phyloP scores from a whole-genome alignment of 257 asterid species.

The Solanum arcanum region DNA sequence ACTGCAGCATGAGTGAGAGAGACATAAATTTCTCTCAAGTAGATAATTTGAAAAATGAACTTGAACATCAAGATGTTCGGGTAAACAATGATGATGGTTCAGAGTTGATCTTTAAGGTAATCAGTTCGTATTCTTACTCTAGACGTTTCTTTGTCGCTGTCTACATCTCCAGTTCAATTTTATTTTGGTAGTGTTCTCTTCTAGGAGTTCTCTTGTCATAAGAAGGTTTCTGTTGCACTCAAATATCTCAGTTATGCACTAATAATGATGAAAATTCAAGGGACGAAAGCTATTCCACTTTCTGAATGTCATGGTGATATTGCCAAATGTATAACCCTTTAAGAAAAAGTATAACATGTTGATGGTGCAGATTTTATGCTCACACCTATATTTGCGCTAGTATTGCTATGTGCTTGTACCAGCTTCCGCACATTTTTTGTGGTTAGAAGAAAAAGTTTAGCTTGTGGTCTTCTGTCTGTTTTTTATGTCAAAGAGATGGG shows the following conservation, averaged over 20 bases:
- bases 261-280: not conserved
- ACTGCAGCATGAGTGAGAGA: conserved; percentile 37
- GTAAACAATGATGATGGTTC: conserved; percentile 34
- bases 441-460: not conserved
- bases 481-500: not conserved
- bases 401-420: not conserved
- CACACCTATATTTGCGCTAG: not conserved
- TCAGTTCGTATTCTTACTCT: not conserved
- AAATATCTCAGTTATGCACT: not conserved
- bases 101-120: conserved; percentile 39
- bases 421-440: not conserved
- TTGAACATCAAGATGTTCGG: conserved; percentile 73
- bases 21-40: conserved; percentile 16
- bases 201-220: not conserved
- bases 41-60: conserved; percentile 30
- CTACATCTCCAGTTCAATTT: not conserved
- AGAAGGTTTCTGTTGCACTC: not conserved
- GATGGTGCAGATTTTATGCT: not conserved
- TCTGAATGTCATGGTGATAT: not conserved
- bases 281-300: not conserved
- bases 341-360: not conserved
- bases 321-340: not conserved
- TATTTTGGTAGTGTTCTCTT: not conserved
- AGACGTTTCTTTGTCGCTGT: not conserved
- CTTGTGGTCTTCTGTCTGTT: not conserved